phyloP scores from a whole-genome alignment of 768 basidiomycete genomes.

The Trametes elegans region DNA sequence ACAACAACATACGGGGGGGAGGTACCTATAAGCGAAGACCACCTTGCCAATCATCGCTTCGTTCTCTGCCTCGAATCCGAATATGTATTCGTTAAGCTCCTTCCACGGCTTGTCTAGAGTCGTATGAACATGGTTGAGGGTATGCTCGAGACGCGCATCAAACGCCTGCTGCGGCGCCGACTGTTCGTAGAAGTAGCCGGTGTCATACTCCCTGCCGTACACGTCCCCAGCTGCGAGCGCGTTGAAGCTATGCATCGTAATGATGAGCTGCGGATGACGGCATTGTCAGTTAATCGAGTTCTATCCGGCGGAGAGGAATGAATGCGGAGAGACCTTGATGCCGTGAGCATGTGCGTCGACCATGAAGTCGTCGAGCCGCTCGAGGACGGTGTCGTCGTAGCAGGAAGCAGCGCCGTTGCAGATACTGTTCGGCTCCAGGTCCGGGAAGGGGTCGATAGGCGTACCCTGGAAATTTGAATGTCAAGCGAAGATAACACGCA shows the following conservation, averaged over 20 bases:
- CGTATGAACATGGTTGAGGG: conserved; percentile 38
- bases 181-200: conserved; percentile 35
- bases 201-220: conserved; percentile 34
- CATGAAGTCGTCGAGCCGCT: conserved; percentile 40
- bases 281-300: background rate
- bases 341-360: conserved; percentile 35
- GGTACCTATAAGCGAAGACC: background rate
- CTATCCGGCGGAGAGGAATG: background rate
- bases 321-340: conserved; percentile 24
- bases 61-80: conserved; percentile 39
- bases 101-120: conserved; percentile 38
- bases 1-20: background rate
- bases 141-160: conserved; percentile 37
- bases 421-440: conserved; percentile 34
- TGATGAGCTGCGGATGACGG: conserved; percentile 11
- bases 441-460: conserved; percentile 29
- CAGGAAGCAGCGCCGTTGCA: conserved; percentile 27
- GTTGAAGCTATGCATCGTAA: conserved; percentile 32
- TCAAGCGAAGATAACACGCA: background rate
- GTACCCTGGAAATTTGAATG: conserved; percentile 19
- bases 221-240: conserved; percentile 34
- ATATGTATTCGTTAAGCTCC: conserved; percentile 36
- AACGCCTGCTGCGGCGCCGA: conserved; percentile 29
- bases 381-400: conserved; percentile 37
- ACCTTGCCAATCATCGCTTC: conserved; percentile 34